Base-by-base conservation (phyloP, 257 asterid genomes). In the Sherardia arvensis region DNA sequence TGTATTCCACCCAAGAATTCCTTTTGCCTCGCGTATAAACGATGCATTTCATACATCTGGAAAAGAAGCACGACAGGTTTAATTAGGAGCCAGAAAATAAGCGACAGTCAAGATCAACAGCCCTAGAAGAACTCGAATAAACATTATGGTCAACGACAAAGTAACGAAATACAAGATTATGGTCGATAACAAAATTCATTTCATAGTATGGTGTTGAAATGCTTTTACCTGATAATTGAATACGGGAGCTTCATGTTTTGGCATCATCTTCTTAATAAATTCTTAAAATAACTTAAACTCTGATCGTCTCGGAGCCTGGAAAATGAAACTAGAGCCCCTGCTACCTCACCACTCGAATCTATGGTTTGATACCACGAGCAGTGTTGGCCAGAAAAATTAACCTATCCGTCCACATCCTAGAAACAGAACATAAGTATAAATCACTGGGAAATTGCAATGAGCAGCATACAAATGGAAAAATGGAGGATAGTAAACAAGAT, bases 21-120 rank as follows among this genome's bases (percentile, higher is more conserved):
- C 69, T 69, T 86, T 62, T 86, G 95, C 67, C 84, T 83, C 72
- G 73, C 53, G 64, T 86, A 80, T 59, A 89, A 20, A 64, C 85
- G 90, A 69, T 89, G 96, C 23, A 89, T 82, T 68, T 89, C 96
- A 71, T 69, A 82, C 62, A 86, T 88, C 96, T 89, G 77, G 45
- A 66, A 74, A 73, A 51, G 59, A 53, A 28, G 32, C 59, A 67
- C 27, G 2, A 8, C 26, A 54, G 10, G 10, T 38, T 7, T 15
- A 43, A 34, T 26, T 26, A 63, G 21, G 38, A 23, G 14, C 4
- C 34, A 3, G 11, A 15, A 43, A 49, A 26, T n/a, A 9, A 32
- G 14, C 25, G 20, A 67, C 30, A 38, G 21, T 5, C 22, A 56
- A 32, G 20, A 58, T 58, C 43, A 29, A 65, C n/a, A 65, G 27